phyloP scores from a whole-genome alignment of 1,284 basidiomycete species.

The Rhodotorula sp. region DNA sequence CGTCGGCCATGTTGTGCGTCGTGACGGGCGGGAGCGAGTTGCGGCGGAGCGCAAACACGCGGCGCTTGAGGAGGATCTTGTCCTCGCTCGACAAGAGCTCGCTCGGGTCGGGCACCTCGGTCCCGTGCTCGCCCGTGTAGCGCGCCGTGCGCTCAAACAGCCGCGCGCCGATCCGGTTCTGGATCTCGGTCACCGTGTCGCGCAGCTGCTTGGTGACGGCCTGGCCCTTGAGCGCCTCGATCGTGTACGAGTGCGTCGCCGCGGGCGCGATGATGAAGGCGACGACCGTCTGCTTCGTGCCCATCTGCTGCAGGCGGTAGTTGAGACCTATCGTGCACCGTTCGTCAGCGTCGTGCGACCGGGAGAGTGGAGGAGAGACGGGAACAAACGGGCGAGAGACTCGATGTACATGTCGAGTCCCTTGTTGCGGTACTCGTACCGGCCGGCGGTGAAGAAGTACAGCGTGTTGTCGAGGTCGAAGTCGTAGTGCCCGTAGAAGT shows the following conservation, averaged over 20 bases:
- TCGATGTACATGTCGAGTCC: slow-evolving; percentile 99
- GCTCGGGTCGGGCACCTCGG: slow-evolving; percentile 68
- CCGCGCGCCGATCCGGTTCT: slow-evolving; percentile 84
- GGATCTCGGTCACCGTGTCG: slow-evolving; percentile 93
- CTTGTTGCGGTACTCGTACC: slow-evolving; percentile 99
- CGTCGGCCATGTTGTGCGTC: slow-evolving; percentile 98
- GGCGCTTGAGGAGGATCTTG: slow-evolving; percentile 91
- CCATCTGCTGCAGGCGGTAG: slow-evolving; percentile 77
- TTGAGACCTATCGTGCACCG: slow-evolving; percentile 61
- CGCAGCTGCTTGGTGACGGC: slow-evolving; percentile 94
- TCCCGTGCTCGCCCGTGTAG: slow-evolving; percentile 79
- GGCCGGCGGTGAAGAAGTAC: slow-evolving; percentile 98
- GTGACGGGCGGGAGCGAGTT: slow-evolving; percentile 88
- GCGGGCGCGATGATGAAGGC: slow-evolving; percentile 99
- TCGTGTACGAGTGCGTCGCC: slow-evolving; percentile 90
- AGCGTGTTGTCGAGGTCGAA: slow-evolving; percentile 78
- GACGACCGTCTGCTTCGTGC: slow-evolving; percentile 80
- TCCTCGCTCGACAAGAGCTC: slow-evolving; percentile 86
- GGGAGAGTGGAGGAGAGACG: neutral
- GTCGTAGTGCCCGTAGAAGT: slow-evolving; percentile 80
- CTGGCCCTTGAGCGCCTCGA: slow-evolving; percentile 97
- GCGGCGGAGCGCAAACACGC: slow-evolving; percentile 93
- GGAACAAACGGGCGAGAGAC: slow-evolving; percentile 72
- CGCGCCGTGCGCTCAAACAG: slow-evolving; percentile 92
- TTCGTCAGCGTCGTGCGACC: neutral